These are phyloP conservation scores for Brassica incana DNA, from an alignment of 345 rosid species.

Conservation along the genomic window DNA sequence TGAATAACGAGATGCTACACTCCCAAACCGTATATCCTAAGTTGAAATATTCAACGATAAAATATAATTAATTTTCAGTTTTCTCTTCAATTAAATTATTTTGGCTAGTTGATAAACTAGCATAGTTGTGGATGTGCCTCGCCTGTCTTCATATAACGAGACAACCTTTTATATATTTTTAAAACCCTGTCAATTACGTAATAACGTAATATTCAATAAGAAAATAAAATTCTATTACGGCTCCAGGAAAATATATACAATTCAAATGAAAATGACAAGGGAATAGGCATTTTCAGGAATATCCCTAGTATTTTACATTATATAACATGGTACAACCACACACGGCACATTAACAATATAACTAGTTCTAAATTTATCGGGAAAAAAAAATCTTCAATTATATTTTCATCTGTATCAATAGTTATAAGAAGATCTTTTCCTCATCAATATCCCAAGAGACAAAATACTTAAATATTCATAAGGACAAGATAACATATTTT, in stretches of 20 bases:
- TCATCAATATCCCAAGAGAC: slow-evolving; percentile 15
- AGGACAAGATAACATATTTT: slow-evolving; percentile 13
- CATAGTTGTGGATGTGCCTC: slow-evolving; percentile 24
- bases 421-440: not conserved
- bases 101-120: slow-evolving; percentile 8
- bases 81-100: not conserved
- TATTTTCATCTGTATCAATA: not conserved
- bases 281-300: slow-evolving; percentile 33
- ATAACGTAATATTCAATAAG: slow-evolving; percentile 22
- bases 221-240: not conserved
- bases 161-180: slow-evolving; percentile 29
- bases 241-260: not conserved
- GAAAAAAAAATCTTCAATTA: not conserved
- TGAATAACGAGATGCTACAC: slow-evolving; percentile 33
- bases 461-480: not conserved
- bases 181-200: slow-evolving; percentile 16
- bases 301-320: slow-evolving; percentile 30
- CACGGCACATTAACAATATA: slow-evolving; percentile 35
- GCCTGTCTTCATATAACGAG: slow-evolving; percentile 37
- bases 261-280: slow-evolving; percentile 31
- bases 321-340: slow-evolving; percentile 37
- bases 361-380: not conserved
- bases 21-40: slow-evolving; percentile 35
- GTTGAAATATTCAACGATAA: slow-evolving; percentile 26
- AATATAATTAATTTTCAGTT: not conserved